These are phyloP conservation scores for Botrytis byssoidea DNA, from an alignment of 2,329 filamentous ascomycete genomes.

Conservation along the genomic window DNA sequence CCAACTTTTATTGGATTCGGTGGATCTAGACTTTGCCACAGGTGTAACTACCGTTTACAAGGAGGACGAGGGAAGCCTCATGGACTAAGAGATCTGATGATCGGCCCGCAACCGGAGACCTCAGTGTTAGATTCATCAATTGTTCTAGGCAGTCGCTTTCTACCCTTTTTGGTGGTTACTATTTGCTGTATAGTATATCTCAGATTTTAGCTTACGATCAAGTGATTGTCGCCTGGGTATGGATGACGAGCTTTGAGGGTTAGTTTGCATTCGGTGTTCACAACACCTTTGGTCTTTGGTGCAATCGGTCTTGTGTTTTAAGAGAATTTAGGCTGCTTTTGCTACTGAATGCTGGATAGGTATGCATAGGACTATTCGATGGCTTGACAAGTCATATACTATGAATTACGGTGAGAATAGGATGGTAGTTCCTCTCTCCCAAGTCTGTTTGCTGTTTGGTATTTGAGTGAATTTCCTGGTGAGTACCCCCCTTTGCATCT, in stretches of 20 bases:
- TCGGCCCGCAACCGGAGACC: background rate
- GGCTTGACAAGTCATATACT: too few species aligned
- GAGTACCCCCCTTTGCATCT: background rate
- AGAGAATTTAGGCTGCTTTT: background rate
- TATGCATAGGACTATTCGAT: too few species aligned
- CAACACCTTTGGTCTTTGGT: background rate
- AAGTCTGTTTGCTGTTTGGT: background rate
- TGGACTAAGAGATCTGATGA: background rate
- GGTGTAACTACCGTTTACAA: background rate
- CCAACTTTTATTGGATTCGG: background rate
- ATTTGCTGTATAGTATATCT: background rate
- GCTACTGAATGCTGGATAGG: background rate
- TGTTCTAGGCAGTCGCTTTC: background rate
- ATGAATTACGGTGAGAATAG: background rate
- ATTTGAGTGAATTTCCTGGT: too few species aligned
- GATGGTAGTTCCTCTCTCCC: background rate
- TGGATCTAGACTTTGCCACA: background rate
- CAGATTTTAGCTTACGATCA: background rate
- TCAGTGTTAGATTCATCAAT: background rate
- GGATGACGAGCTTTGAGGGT: background rate
- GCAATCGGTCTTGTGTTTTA: background rate
- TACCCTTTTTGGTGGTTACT: rapidly evolving
- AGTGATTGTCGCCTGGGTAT: background rate
- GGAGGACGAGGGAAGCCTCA: background rate
- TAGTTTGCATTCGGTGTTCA: background rate